These are phyloP conservation scores for Diplotaxis tenuifolia DNA, from an alignment of 345 rosid genomes.

Conservation along the genomic window DNA sequence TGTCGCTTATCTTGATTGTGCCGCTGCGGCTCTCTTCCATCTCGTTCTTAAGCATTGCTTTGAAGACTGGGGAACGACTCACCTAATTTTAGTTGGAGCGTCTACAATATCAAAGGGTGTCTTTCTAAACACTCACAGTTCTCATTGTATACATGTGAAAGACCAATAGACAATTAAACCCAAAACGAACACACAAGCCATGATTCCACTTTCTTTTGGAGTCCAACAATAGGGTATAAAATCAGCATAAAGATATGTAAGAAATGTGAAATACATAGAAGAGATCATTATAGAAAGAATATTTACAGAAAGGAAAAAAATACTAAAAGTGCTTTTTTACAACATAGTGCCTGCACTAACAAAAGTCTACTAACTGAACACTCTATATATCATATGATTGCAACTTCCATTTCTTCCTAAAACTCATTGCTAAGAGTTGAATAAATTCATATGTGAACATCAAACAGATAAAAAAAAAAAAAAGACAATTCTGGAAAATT, in stretches of 20 bases:
- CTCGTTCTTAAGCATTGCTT: constrained; percentile 86
- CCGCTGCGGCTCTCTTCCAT: constrained; percentile 88
- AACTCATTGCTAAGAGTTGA: background rate
- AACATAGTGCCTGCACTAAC: background rate
- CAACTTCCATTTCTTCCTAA: background rate
- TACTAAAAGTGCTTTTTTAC: too few species aligned
- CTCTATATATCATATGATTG: background rate
- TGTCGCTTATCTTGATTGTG: constrained; percentile 69
- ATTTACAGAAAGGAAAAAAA: background rate
- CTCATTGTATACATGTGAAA: background rate
- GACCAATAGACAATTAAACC: too few species aligned
- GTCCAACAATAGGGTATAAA: background rate
- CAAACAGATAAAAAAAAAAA: background rate
- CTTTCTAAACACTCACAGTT: background rate
- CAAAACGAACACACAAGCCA: background rate
- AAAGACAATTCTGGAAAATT: too few species aligned
- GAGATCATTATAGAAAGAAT: background rate
- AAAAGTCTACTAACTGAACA: background rate
- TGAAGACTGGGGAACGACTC: constrained; percentile 76
- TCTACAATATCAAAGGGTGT: background rate
- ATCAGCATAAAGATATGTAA: background rate
- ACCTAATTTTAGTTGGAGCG: constrained; percentile 49
- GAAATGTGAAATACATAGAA: too few species aligned
- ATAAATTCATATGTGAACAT: background rate
- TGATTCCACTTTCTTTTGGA: background rate